Evolutionary conservation across 2,329 filamentous ascomycete species (phyloP), one percentile per base, ranked within the genome.

Genomic region (Pseudocercospora pini-densiflorae): DNA sequence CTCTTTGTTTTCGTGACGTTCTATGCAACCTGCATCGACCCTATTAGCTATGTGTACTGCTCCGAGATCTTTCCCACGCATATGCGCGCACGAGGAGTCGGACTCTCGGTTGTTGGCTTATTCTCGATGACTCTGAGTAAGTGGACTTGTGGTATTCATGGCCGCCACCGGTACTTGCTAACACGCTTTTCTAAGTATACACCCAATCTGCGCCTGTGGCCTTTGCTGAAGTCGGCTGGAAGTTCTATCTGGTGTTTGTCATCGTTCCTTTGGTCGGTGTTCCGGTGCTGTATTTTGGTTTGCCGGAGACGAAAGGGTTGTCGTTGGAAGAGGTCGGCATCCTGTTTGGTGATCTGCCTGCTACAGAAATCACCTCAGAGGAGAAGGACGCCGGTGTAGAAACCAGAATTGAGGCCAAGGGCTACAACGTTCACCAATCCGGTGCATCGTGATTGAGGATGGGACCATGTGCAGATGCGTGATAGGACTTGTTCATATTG

Each of bases 241-340:
- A 45, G 40, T 45, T 45, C 40, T 45, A 45, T n/a, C 40, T 45
- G 14, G 14, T 45, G 40, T 45, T 45, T 45, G 40, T 45, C 12
- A 45, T 45, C 40, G 40, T 45, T 45, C 40, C 40, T 9, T 45
- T 45, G 40, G 40, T 45, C 23, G 51, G 51, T 14, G 27, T 54
- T 16, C 51, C 51, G 27, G 21, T 54, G 21, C 21, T 83, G 12
- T 7, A 54, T 54, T 54, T 54, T 54, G 21, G 51, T 5, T 54
- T 54, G 51, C 51, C 51, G 51, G 51, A 54, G 51, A 54, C 51
- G 27, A 54, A 54, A 31, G n/a, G 51, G 8, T 14, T 54, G 51
- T 19, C 51, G 5, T 54, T 54, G n/a, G 51, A 54, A 31, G 9
- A 54, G 51, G 21, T 54, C 51, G n/a, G 27, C n/a, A n/a, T 54